phyloP scores from a whole-genome alignment of 371 early-diverging fungal species.

The Mucor circinelloides region DNA sequence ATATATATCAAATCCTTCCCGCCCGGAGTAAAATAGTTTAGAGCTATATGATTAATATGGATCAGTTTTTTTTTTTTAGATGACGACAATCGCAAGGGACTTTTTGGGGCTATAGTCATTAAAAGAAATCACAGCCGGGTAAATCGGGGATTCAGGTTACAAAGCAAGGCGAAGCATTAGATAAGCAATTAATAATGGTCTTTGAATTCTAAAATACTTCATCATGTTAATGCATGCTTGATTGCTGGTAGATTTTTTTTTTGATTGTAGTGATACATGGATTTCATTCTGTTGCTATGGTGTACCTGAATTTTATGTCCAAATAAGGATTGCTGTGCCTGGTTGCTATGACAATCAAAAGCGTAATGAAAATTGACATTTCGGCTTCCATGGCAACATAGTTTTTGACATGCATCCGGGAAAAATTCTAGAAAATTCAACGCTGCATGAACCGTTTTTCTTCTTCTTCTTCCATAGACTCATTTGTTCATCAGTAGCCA shows the following conservation, averaged over 20 bases:
- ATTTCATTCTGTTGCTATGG: not conserved
- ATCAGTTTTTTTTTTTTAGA: not conserved
- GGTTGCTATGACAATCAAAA: not conserved
- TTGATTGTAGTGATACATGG: not conserved
- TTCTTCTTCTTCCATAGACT: not conserved
- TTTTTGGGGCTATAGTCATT: not conserved
- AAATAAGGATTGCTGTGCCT: not conserved
- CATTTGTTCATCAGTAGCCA: not conserved
- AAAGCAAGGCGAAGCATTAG: not conserved
- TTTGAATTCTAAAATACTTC: not conserved
- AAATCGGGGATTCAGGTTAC: not conserved
- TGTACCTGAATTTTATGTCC: not conserved
- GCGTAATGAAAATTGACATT: not conserved
- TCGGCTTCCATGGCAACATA: not conserved
- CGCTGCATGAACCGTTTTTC: no score
- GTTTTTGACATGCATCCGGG: not conserved
- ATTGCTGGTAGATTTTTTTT: not conserved
- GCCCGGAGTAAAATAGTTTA: not conserved
- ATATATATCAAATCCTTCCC: slow-evolving; percentile 2
- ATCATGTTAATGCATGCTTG: not conserved
- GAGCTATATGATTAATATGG: not conserved
- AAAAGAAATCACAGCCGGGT: not conserved
- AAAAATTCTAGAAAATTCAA: not conserved
- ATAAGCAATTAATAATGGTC: not conserved
- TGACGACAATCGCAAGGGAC: slow-evolving; percentile 3